Evolutionary conservation across 768 basidiomycete species (phyloP).

Genomic region (Leccinum disarticulatum): DNA sequence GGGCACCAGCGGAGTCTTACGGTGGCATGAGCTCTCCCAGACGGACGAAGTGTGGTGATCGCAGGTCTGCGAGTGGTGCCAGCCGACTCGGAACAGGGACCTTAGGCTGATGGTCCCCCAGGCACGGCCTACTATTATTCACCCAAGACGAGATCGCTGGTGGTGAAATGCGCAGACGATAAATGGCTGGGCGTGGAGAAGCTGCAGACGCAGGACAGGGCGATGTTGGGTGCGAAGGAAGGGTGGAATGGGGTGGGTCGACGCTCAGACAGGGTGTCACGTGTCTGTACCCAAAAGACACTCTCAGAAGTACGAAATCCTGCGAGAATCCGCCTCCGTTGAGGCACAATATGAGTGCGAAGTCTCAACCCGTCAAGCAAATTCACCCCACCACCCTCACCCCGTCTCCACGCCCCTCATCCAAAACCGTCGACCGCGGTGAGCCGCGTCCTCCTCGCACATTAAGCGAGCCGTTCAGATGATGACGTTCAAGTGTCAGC

Average conservation of each 20-base stretch:
- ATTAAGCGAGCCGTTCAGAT: neutral
- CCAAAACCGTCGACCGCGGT: slow-evolving; percentile 33
- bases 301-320: neutral
- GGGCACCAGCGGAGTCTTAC: slow-evolving; percentile 30
- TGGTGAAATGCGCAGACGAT: slow-evolving; percentile 55
- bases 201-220: slow-evolving; percentile 63
- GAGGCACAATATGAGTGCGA: slow-evolving; percentile 21
- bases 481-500: slow-evolving; percentile 36
- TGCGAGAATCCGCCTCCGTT: slow-evolving; percentile 15
- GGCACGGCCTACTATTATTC: slow-evolving; percentile 46
- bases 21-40: slow-evolving; percentile 21
- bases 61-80: slow-evolving; percentile 19
- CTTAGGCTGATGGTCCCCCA: slow-evolving; percentile 17
- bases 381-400: slow-evolving; percentile 16
- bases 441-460: slow-evolving; percentile 10
- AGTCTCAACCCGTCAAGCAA: slow-evolving; percentile 17
- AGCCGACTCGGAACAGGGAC: neutral
- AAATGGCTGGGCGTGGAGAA: slow-evolving; percentile 52
- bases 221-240: slow-evolving; percentile 53
- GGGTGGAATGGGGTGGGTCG: slow-evolving; percentile 67
- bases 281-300: neutral
- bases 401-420: slow-evolving; percentile 14
- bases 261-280: slow-evolving; percentile 5
- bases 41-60: slow-evolving; percentile 26
- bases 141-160: slow-evolving; percentile 37